These are phyloP conservation scores for Candolleomyces eurysporus DNA, from an alignment of 768 basidiomycete species.

Conservation along the genomic window DNA sequence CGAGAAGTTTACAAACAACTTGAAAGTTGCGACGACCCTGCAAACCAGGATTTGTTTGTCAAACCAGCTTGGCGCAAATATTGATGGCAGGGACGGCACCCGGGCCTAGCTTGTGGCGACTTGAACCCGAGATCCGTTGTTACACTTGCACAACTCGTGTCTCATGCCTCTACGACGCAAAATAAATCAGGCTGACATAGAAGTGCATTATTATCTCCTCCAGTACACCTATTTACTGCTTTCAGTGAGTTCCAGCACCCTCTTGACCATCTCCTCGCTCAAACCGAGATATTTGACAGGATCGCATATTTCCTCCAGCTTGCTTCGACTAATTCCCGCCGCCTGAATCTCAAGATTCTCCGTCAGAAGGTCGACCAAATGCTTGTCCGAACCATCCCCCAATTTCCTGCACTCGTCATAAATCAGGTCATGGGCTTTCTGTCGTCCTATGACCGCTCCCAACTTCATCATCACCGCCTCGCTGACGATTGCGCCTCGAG, in stretches of 20 bases:
- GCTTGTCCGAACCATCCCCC: constrained; percentile 22
- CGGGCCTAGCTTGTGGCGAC: too few relatives aligned
- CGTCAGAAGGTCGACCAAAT: constrained; percentile 31
- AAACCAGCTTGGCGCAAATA: too few relatives aligned
- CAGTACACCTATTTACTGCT: too few relatives aligned
- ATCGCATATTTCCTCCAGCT: constrained; percentile 32
- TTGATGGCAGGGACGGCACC: too few relatives aligned
- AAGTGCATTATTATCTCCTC: too few relatives aligned
- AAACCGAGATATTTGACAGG: constrained; percentile 39
- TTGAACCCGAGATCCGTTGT: too few relatives aligned
- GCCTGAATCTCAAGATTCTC: constrained; percentile 23
- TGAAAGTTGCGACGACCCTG: too few relatives aligned
- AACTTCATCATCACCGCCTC: constrained; percentile 51
- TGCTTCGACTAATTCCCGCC: constrained; percentile 23
- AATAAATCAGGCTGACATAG: too few relatives aligned
- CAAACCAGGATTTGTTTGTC: too few relatives aligned
- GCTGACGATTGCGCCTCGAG: constrained; percentile 39
- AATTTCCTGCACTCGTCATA: constrained; percentile 38
- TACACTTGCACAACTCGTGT: too few relatives aligned
- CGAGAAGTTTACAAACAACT: too few relatives aligned
- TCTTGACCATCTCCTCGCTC: constrained; percentile 27
- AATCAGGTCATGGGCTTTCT: constrained; percentile 43
- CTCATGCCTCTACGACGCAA: too few relatives aligned
- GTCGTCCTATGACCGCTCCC: constrained; percentile 40
- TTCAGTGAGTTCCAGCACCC: constrained; percentile 14